Percentiles rank a stretch among this genome's conserved stretches.
These are phyloP conservation scores for Nicotiana benthamiana DNA, from an alignment of 257 asterid genomes.

Conservation along the genomic window DNA sequence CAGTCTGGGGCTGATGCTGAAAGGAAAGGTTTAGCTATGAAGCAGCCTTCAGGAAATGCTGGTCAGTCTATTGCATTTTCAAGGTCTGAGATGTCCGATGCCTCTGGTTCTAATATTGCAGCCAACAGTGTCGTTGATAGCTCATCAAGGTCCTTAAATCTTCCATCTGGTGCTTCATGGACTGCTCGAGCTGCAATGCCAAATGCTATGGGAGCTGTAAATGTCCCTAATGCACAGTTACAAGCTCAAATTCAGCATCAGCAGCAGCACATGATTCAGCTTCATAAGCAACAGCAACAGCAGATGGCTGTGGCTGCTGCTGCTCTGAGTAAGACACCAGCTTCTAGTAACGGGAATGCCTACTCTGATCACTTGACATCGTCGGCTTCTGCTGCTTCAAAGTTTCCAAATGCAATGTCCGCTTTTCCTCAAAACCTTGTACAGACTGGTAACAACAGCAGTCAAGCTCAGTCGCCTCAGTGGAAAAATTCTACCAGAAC, in stretches of 20 bases:
- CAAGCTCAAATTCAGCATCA: conserved; percentile 45
- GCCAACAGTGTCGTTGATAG: conserved; percentile 48
- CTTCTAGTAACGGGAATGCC: conserved; percentile 37
- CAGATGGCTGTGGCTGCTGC: conserved; percentile 24
- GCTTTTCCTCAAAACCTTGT: conserved; percentile 63
- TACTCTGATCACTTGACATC: conserved; percentile 62
- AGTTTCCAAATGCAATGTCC: conserved; percentile 41
- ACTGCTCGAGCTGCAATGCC: conserved; percentile 37
- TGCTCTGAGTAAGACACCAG: conserved; percentile 41
- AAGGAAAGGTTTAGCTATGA: conserved; percentile 41
- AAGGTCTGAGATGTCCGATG: conserved; percentile 48
- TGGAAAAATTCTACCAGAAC: conserved; percentile 61
- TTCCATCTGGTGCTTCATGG: conserved; percentile 34
- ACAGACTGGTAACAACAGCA: conserved; percentile 42
- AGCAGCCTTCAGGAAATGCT: conserved; percentile 28
- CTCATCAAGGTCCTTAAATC: conserved; percentile 35
- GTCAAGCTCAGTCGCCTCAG: conserved; percentile 63
- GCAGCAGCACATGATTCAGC: conserved; percentile 37
- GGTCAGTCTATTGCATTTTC: conserved; percentile 79
- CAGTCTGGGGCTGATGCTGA: conserved; percentile 49
- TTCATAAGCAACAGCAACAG: conserved; percentile 40
- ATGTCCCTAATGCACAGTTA: conserved; percentile 39
- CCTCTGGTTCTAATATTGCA: conserved; percentile 27
- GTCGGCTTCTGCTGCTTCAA: conserved; percentile 36
- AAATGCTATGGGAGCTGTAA: conserved; percentile 25